Evolutionary conservation across 2,329 filamentous ascomycete genomes (phyloP).

Genomic region (Penicillium paneum): DNA sequence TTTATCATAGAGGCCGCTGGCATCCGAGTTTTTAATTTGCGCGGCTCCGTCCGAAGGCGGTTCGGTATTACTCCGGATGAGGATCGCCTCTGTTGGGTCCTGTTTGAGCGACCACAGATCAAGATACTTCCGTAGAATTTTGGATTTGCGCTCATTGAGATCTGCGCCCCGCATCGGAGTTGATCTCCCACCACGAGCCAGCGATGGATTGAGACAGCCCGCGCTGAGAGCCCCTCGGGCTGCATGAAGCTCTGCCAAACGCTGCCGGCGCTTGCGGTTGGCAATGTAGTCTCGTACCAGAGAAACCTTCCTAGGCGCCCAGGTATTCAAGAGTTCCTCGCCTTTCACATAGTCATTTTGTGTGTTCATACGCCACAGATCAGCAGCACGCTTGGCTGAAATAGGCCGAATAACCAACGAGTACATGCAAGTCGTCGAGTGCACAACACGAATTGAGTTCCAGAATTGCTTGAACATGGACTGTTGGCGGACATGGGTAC

Average conservation of each 20-base stretch:
- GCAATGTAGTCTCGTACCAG: conserved; percentile 83
- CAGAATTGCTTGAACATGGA: conserved; percentile 85
- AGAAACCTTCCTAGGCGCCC: conserved; percentile 86
- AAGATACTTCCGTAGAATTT: conserved; percentile 42
- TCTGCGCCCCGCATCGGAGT: conserved; percentile 37
- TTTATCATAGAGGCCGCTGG: conserved; percentile 27
- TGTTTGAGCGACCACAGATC: conserved; percentile 43
- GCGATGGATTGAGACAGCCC: conserved; percentile 37
- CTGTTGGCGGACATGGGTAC: conserved; percentile 78
- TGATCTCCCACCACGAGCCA: conserved; percentile 34
- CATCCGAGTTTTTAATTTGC: conserved; percentile 24
- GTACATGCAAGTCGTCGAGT: conserved; percentile 82
- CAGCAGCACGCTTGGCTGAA: conserved; percentile 84
- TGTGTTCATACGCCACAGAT: conserved; percentile 95
- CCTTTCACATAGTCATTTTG: conserved; percentile 94
- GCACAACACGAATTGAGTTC: conserved; percentile 79
- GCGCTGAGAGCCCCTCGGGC: conserved; percentile 45
- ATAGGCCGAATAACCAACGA: conserved; percentile 81
- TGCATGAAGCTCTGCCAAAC: conserved; percentile 76
- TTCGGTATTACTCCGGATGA: conserved; percentile 45
- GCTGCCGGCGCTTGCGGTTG: conserved; percentile 68
- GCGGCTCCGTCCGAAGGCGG: conserved; percentile 40
- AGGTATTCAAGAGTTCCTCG: conserved; percentile 78
- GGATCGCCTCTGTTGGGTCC: conserved; percentile 42
- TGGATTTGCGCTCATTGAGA: conserved; percentile 37